phyloP scores from a whole-genome alignment of 2,329 filamentous ascomycete species.

The Arachnopeziza araneosa region DNA sequence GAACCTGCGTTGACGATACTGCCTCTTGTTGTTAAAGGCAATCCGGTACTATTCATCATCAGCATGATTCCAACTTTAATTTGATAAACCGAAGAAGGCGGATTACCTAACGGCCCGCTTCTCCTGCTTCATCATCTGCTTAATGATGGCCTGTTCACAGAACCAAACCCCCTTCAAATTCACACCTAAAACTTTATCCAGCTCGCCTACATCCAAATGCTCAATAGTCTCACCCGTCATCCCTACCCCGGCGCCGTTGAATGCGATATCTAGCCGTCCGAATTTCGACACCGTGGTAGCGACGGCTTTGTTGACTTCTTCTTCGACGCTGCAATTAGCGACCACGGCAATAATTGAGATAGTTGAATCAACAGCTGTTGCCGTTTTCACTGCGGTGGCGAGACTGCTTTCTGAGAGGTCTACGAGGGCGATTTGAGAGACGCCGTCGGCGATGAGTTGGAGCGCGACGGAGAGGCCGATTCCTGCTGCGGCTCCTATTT shows the following conservation, averaged over 20 bases:
- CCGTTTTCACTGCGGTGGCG: not conserved
- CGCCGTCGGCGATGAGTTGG: slow-evolving; percentile 17
- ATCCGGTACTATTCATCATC: slow-evolving; percentile 13
- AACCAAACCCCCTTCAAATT: slow-evolving; percentile 34
- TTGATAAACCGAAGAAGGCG: not conserved
- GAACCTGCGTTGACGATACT: slow-evolving; percentile 28
- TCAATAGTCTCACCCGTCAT: slow-evolving; percentile 15
- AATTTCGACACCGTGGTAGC: slow-evolving; percentile 40
- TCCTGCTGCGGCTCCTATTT: slow-evolving; percentile 17
- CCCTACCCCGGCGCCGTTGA: slow-evolving; percentile 41
- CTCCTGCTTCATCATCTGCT: slow-evolving; percentile 22
- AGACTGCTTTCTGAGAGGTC: slow-evolving; percentile 11
- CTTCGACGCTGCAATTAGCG: slow-evolving; percentile 15
- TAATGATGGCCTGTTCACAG: slow-evolving; percentile 33
- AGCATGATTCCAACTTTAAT: not conserved
- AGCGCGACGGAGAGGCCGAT: slow-evolving; percentile 15
- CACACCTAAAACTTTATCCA: slow-evolving; percentile 30
- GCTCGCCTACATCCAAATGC: slow-evolving; percentile 14
- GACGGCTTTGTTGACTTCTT: slow-evolving; percentile 15
- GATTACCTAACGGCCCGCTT: slow-evolving; percentile 16
- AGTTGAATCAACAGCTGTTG: not conserved
- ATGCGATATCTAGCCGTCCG: slow-evolving; percentile 46
- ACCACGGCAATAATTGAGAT: slow-evolving; percentile 7
- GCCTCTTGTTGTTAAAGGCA: slow-evolving; percentile 23
- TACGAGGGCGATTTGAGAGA: slow-evolving; percentile 16